Conservation (phyloP, 2,329 filamentous ascomycete species). For the Pseudogymnoascus sp. region DNA sequence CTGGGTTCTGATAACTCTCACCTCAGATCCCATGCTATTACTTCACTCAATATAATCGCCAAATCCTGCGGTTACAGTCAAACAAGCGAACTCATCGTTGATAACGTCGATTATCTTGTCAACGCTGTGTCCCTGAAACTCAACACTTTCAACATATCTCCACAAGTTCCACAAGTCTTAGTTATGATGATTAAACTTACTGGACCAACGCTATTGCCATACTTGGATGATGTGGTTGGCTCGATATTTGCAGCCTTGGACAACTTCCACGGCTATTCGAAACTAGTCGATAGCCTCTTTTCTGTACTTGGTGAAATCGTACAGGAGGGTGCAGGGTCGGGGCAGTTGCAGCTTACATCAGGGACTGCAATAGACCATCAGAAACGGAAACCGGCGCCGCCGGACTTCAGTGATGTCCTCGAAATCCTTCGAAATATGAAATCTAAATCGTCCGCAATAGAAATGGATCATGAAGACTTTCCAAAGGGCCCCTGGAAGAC, state of each 20-base stretch:
- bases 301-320: conserved; percentile 74
- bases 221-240: conserved; percentile 82
- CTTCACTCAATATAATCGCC: conserved; percentile 74
- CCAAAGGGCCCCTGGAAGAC: conserved; percentile 30
- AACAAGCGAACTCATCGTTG: conserved; percentile 72
- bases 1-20: conserved; percentile 62
- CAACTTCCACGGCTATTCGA: conserved; percentile 86
- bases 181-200: conserved; percentile 90
- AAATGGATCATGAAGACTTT: conserved; percentile 22
- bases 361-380: conserved; percentile 31
- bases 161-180: conserved; percentile 81
- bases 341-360: conserved; percentile 34
- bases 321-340: conserved; percentile 64
- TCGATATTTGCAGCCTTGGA: conserved; percentile 92
- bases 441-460: conserved; percentile 21
- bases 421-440: conserved; percentile 59
- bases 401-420: conserved; percentile 39
- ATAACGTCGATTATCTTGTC: conserved; percentile 93
- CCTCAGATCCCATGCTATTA: conserved; percentile 74
- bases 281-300: conserved; percentile 80
- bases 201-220: conserved; percentile 73
- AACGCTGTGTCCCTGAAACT: conserved; percentile 85
- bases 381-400: conserved; percentile 23
- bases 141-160: conserved; percentile 86
- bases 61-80: conserved; percentile 63